These are phyloP conservation scores for Ganoderma leucocontextum DNA, from an alignment of 1,284 basidiomycete genomes.

Conservation along the genomic window DNA sequence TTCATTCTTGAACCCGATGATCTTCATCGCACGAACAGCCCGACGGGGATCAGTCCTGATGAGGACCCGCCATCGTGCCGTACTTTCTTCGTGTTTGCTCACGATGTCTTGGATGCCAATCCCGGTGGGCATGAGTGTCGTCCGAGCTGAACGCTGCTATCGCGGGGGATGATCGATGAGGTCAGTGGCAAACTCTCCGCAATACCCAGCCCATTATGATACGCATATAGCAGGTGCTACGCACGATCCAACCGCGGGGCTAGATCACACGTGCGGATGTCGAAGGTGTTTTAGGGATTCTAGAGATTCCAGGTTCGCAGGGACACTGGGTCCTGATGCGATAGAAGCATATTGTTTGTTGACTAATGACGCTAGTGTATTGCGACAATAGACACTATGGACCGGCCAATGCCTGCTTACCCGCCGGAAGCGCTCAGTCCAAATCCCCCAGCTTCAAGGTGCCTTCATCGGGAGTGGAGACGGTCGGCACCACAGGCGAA, in stretches of 20 bases:
- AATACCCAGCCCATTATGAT: too few species aligned
- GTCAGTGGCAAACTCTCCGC: too few species aligned
- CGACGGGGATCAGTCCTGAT: slow-evolving; percentile 20
- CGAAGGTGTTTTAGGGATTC: not conserved
- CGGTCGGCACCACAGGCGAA: not conserved
- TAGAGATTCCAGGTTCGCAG: not conserved
- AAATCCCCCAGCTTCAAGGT: not conserved
- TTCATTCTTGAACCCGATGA: slow-evolving; percentile 12
- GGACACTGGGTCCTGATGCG: not conserved
- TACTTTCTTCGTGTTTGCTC: not conserved
- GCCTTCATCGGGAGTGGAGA: not conserved
- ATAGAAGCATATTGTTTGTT: not conserved
- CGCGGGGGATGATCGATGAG: too few species aligned
- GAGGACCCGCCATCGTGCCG: slow-evolving; percentile 12
- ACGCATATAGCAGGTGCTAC: not conserved
- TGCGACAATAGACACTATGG: not conserved
- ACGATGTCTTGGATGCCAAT: not conserved
- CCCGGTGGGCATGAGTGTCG: not conserved
- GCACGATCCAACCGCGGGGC: not conserved
- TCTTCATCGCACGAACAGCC: slow-evolving; percentile 15
- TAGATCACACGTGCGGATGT: not conserved
- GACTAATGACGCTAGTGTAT: not conserved
- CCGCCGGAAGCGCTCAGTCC: not conserved
- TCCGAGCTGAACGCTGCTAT: not conserved
- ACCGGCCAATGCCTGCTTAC: not conserved